Base-by-base conservation (phyloP, 179 eudicot species). In the Silene coronaria region DNA sequence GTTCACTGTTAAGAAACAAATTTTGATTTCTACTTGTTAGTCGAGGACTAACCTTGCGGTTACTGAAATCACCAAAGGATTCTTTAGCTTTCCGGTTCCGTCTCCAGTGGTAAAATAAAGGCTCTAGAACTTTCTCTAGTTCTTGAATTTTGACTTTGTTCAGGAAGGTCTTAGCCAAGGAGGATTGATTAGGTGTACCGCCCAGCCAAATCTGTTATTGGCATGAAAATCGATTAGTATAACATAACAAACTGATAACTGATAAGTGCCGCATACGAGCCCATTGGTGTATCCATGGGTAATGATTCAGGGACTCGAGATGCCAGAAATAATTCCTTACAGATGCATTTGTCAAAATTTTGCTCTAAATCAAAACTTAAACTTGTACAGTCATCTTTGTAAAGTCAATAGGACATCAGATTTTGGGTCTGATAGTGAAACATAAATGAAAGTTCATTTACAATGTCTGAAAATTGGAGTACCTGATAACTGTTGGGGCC, bases 401-500 rank as follows among this genome's bases (percentile, higher is more conserved):
- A 11, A 45, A 45, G 51, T 45, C 51, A 11, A 45, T 12, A 45
- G 16, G 16, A 45, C 51, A 45, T 12, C 51, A 45, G 51, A 38
- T 38, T 38, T 45, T 45, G 16, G 51, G 51, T 11, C 51, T 45
- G 51, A 0, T 26, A 16, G 4, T 13, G 19, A 17, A 17, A 22
- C 1, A 59, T 59, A 7, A 10, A 61, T 24, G 3, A 64, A 64
- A 13, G 10, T 64, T 28, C 4, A 68, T 70, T 70, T 10, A 63
- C 36, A 13, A 36, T 30, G 63, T 36, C 23, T 74, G 24, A 53
- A 46, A 28, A 34, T 26, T 9, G 23, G 22, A 59, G 26, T 84
- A 90, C 97, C 97, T 96, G 99, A 80, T 96, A 96, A 81, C 99
- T 91, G 81, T 93, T 87, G 58, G 99, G 98, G 78, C 99, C 98